Evolutionary conservation across 225 moss, liverwort and hornwort species (phyloP).

Genomic region (Neckera pumila): DNA sequence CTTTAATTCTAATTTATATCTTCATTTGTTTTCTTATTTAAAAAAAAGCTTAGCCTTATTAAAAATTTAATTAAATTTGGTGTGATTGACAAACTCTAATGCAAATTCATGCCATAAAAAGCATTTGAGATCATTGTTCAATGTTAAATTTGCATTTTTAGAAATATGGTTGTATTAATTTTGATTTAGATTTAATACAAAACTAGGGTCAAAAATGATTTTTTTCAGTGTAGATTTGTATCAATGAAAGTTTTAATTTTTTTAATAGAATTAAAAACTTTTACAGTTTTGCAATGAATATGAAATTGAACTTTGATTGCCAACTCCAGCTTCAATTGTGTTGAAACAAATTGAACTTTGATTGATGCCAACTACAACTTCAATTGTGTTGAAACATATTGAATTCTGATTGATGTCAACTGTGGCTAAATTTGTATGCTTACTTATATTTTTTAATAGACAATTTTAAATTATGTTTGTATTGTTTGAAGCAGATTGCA

Average conservation of each 20-base stretch:
- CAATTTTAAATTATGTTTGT: not conserved
- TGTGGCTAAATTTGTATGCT: not conserved
- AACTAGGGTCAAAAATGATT: not conserved
- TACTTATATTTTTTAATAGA: not conserved
- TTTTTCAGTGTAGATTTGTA: not conserved
- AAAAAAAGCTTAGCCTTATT: no score
- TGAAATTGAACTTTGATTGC: not conserved
- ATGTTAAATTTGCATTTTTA: no score
- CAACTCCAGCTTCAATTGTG: no score
- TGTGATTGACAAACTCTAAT: no score
- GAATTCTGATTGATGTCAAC: not conserved
- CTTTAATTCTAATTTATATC: not conserved
- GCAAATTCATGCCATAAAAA: fast-evolving
- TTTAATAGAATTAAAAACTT: not conserved
- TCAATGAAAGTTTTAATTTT: not conserved
- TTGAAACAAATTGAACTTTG: no score
- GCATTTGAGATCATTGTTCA: not conserved
- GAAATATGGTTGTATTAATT: no score
- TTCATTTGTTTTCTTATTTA: not conserved
- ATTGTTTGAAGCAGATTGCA: slow-evolving; percentile 33
- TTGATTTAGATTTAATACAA: no score
- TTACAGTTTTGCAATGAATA: no score
- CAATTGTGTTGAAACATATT: no score
- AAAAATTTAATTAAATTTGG: no score
- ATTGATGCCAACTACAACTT: not conserved